Evolutionary conservation across 257 asterid genomes (phyloP).

Genomic region (Fraxinus anomala): DNA sequence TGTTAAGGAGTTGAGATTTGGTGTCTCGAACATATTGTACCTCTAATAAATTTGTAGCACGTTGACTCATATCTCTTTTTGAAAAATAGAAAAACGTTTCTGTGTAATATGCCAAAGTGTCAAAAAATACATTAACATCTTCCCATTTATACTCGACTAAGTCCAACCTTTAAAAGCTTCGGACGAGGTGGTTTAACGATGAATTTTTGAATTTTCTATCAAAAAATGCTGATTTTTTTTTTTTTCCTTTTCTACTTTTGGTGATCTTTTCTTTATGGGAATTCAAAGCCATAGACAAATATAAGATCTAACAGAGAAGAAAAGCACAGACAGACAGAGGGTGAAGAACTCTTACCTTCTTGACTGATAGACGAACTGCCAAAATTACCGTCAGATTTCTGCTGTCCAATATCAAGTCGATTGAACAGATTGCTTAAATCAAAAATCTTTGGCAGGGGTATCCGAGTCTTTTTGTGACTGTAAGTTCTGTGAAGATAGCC

Average conservation of each 20-base stretch:
- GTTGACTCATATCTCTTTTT: no score
- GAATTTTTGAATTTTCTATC: no score
- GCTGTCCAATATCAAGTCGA: slow-evolving; percentile 34
- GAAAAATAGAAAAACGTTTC: no score
- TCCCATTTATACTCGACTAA: no score
- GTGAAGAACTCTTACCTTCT: slow-evolving; percentile 33
- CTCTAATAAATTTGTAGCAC: no score
- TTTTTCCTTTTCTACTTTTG: not conserved
- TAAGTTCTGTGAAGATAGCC: slow-evolving; percentile 8
- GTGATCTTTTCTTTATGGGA: not conserved
- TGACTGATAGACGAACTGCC: slow-evolving; percentile 29
- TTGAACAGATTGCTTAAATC: slow-evolving; percentile 33
- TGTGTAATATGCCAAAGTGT: no score
- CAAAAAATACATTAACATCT: no score
- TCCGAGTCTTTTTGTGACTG: not conserved
- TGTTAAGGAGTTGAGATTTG: no score
- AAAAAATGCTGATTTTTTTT: no score
- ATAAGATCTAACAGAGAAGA: not conserved
- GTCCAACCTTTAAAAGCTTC: not conserved
- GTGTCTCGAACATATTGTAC: no score
- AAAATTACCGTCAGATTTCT: slow-evolving; percentile 13
- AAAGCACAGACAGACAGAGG: not conserved
- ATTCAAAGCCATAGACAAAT: not conserved
- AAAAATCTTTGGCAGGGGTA: slow-evolving; percentile 36
- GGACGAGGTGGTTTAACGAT: not conserved